Conservation (phyloP, 2,329 filamentous ascomycete genomes). For the Trichophyton equinum region DNA sequence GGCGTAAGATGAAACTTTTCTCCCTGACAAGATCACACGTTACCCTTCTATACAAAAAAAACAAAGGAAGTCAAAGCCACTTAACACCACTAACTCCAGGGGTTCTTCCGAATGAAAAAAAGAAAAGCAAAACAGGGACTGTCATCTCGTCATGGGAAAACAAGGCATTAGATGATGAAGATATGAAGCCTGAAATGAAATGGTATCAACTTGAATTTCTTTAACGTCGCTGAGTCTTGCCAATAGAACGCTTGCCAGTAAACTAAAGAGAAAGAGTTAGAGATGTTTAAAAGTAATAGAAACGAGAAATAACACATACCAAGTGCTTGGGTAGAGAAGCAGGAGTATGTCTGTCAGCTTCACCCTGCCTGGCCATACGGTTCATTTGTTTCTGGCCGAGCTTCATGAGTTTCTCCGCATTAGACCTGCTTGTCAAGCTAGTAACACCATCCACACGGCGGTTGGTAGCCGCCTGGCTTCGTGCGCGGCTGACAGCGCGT, state of each 20-base stretch:
- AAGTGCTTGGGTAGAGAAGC: constrained; percentile 79
- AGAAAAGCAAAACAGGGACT: background rate
- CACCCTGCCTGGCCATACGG: constrained; percentile 90
- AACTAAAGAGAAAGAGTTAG: constrained; percentile 41
- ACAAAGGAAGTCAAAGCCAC: background rate
- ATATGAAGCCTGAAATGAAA: background rate
- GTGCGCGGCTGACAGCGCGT: constrained; percentile 60
- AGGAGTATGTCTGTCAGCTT: constrained; percentile 81
- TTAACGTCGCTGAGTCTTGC: constrained; percentile 54
- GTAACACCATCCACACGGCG: constrained; percentile 45
- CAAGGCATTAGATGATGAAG: background rate
- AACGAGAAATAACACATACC: constrained; percentile 37
- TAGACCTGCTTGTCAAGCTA: constrained; percentile 52
- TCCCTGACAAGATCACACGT: background rate
- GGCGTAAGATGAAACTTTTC: constrained; percentile 1
- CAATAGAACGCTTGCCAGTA: constrained; percentile 83
- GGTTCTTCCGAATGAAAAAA: background rate
- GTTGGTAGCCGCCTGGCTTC: constrained; percentile 40
- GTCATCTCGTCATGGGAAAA: background rate
- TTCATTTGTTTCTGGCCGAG: constrained; percentile 97
- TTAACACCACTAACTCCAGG: background rate
- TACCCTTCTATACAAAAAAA: background rate
- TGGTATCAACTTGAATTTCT: constrained; percentile 4
- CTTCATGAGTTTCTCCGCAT: constrained; percentile 79
- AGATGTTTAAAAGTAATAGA: constrained; percentile 7